phyloP scores from a whole-genome alignment of 306 rosid genomes.

The Rosa lucieae region DNA sequence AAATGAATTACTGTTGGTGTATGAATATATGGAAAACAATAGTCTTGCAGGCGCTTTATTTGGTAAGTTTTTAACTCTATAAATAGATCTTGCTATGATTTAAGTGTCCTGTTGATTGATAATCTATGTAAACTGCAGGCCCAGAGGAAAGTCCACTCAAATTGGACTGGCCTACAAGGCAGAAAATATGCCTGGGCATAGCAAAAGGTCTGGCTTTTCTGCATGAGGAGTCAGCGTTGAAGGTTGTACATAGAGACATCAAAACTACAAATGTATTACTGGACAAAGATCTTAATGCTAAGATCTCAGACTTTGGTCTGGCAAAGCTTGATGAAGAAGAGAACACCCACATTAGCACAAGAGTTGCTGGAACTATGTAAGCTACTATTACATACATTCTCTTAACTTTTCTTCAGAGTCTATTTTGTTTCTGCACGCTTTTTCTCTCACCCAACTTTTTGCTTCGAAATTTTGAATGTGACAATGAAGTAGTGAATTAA shows the following conservation, averaged over 20 bases:
- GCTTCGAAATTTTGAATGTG: too few species aligned
- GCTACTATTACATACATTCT: slow-evolving; percentile 14
- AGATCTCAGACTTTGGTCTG: slow-evolving; percentile 67
- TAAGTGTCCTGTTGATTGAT: too few species aligned
- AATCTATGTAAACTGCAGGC: neutral
- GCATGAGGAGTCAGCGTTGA: slow-evolving; percentile 55
- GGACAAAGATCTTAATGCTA: slow-evolving; percentile 50
- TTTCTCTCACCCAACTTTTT: too few species aligned
- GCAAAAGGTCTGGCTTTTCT: slow-evolving; percentile 57
- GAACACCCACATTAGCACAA: slow-evolving; percentile 40
- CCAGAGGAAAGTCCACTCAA: slow-evolving; percentile 18
- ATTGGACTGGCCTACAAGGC: slow-evolving; percentile 55
- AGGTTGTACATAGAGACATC: slow-evolving; percentile 65
- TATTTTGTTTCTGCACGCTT: too few species aligned
- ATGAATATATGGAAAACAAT: slow-evolving; percentile 57
- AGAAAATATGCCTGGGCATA: slow-evolving; percentile 50
- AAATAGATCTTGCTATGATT: neutral
- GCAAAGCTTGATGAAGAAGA: slow-evolving; percentile 57
- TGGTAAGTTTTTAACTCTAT: slow-evolving; percentile 18
- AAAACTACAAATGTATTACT: slow-evolving; percentile 55
- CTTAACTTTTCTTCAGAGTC: too few species aligned
- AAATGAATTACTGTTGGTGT: slow-evolving; percentile 31
- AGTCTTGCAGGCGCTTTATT: slow-evolving; percentile 28
- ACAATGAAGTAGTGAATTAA: too few species aligned
- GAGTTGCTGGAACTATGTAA: slow-evolving; percentile 57